phyloP scores from a whole-genome alignment of 2,329 filamentous ascomycete species.

The Aspergillus sp. region DNA sequence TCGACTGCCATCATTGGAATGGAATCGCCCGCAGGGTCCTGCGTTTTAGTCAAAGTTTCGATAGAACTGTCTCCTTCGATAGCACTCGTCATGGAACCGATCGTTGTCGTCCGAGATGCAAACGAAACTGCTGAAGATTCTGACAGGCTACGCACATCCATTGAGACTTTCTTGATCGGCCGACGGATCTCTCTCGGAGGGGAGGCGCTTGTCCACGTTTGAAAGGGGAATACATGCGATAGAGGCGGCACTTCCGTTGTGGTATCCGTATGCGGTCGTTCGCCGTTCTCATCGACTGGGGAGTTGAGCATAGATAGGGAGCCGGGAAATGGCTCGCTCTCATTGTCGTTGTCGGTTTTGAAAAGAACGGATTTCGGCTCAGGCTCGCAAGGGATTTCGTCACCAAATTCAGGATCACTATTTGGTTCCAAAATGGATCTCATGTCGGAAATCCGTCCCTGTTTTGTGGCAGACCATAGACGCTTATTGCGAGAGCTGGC shows the following conservation, averaged over 20 bases:
- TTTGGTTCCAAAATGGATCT: slow-evolving; percentile 76
- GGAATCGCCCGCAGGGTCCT: slow-evolving; percentile 71
- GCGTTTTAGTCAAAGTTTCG: slow-evolving; percentile 57
- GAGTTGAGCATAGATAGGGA: slow-evolving; percentile 22
- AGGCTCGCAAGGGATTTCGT: slow-evolving; percentile 40
- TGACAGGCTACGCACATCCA: slow-evolving; percentile 87
- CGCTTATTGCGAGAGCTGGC: slow-evolving; percentile 82
- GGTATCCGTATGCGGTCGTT: slow-evolving; percentile 12
- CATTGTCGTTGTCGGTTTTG: slow-evolving; percentile 36
- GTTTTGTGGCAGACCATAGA: slow-evolving; percentile 80
- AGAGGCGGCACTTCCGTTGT: slow-evolving; percentile 45
- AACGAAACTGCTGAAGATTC: slow-evolving; percentile 82
- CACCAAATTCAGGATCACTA: slow-evolving; percentile 40
- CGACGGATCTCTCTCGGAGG: slow-evolving; percentile 46
- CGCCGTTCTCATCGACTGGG: slow-evolving; percentile 17
- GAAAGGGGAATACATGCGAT: slow-evolving; percentile 89
- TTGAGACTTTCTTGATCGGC: slow-evolving; percentile 74
- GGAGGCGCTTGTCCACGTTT: slow-evolving; percentile 54
- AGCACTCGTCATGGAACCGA: slow-evolving; percentile 69
- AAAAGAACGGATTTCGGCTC: slow-evolving; percentile 28
- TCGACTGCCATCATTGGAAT: slow-evolving; percentile 84
- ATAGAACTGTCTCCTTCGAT: slow-evolving; percentile 85
- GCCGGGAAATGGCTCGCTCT: slow-evolving; percentile 19
- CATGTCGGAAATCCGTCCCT: slow-evolving; percentile 73
- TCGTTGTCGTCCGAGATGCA: slow-evolving; percentile 73